Base-by-base conservation (phyloP, 257 asterid species). In the Echites panduratus region DNA sequence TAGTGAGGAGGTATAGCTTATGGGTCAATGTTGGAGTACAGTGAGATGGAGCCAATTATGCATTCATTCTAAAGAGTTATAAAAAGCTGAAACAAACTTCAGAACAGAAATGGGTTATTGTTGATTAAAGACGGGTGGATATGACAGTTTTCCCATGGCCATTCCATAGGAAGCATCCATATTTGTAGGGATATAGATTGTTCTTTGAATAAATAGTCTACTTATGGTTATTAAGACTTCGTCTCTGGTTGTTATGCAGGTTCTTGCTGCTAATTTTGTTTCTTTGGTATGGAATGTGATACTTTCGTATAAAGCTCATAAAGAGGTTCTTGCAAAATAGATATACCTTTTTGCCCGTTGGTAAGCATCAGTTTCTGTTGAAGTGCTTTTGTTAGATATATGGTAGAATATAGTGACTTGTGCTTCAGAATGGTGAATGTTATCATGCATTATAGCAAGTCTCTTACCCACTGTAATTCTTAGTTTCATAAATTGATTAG, bases 251-350 rank as follows among this genome's bases (percentile, higher is more conserved):
- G 13, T 7, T 57, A 58, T 79, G 32, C 95, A 92, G 98, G 97
- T 92, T 72, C 96, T 92, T 79, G 98, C 95, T 43, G 94, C 97
- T 50, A 92, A 92, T 80, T 86, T 86, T 72, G 80, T 92, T 7
- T 82, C 98, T 67, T 70, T 92, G 59, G 54, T 86, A 69, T 92
- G 98, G 98, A 92, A 92, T 29, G 92, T 90, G 56, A 90, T 90
- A 73, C 89, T 93, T 65, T 93, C 96, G 10, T 90, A 90, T 77
- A 90, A 93, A 85, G 97, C 97, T 74, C 97, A 93, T 85, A 89
- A 85, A 83, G 89, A 87, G 77, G 88, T 90, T 78, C 54, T 85
- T 48, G 84, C 78, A 22, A 85, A 86, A 84, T 89, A 90, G 93
- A 89, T 84, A 80, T 70, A 16, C 54, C 73, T 74, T 27, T 26